phyloP scores from a whole-genome alignment of 129 eudicot genomes.

The Heracleum sosnowskyi region DNA sequence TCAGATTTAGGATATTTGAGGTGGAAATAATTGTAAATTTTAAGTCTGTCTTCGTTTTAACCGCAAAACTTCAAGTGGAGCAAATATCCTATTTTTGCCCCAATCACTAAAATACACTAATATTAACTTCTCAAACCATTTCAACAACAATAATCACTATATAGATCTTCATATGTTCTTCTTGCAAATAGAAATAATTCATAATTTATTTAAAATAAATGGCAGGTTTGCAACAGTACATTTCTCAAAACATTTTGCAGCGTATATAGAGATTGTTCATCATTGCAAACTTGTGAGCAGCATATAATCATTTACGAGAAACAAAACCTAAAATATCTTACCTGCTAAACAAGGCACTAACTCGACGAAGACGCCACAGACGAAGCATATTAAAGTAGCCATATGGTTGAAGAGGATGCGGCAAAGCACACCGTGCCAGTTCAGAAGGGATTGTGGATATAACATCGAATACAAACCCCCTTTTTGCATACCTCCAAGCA shows the following conservation, averaged over 20 bases:
- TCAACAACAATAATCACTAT: background rate
- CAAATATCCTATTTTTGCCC: background rate
- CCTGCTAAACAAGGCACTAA: slow-evolving; percentile 71
- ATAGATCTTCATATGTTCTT: background rate
- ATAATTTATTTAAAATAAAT: background rate
- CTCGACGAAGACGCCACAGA: slow-evolving; percentile 84
- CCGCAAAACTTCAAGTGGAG: background rate
- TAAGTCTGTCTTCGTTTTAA: background rate
- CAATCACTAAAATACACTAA: background rate
- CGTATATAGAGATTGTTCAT: background rate
- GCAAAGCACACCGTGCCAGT: slow-evolving; percentile 36
- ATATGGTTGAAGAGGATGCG: slow-evolving; percentile 36
- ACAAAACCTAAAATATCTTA: slow-evolving; percentile 10
- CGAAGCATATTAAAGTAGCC: slow-evolving; percentile 71
- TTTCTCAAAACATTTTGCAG: background rate
- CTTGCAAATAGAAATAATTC: background rate
- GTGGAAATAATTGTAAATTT: background rate
- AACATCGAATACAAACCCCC: slow-evolving; percentile 55
- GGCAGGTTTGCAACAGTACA: background rate
- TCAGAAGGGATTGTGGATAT: slow-evolving; percentile 71
- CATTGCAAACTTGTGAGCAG: background rate
- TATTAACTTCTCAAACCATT: background rate
- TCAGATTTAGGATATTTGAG: background rate
- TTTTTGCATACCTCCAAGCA: slow-evolving; percentile 53
- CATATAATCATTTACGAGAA: background rate